phyloP scores from a whole-genome alignment of 352 stramenopile species.

The Pseudoperonospora humuli region DNA sequence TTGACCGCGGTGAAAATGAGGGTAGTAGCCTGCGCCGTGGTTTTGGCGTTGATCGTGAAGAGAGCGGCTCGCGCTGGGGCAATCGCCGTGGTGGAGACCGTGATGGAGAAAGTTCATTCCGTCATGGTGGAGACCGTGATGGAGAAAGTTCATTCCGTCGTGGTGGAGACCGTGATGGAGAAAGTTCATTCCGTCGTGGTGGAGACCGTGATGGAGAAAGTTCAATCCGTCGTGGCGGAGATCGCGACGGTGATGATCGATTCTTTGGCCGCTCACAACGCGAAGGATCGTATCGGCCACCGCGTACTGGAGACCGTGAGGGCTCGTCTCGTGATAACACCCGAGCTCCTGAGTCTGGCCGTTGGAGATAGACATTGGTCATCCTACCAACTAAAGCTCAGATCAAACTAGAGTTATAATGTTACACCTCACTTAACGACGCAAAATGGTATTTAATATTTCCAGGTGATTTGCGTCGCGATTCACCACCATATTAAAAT shows the following conservation, averaged over 20 bases:
- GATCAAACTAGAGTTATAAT: no score
- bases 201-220: constrained; percentile 27
- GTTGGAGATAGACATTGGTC: constrained; percentile 43
- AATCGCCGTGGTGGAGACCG: constrained; percentile 16
- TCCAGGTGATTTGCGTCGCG: no score
- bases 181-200: constrained; percentile 13
- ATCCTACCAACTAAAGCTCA: no score
- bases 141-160: constrained; percentile 2
- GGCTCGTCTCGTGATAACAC: constrained; percentile 24
- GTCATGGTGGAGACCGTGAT: constrained; percentile 15
- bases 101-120: constrained; percentile 12
- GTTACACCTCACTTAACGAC: no score
- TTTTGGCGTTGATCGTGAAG: constrained; percentile 22
- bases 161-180: constrained; percentile 14
- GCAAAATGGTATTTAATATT: no score
- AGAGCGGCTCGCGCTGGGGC: constrained; percentile 8
- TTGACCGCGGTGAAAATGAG: constrained; percentile 12
- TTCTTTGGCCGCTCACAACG: constrained; percentile 39
- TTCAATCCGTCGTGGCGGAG: constrained; percentile 15
- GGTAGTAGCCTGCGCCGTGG: constrained; percentile 2
- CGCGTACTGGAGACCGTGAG: constrained; percentile 29
- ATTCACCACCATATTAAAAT: no score
- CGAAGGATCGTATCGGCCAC: constrained; percentile 53
- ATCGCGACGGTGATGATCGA: constrained; percentile 32
- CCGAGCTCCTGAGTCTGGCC: constrained; percentile 51